phyloP scores from a whole-genome alignment of 805 yeast species.

The Zygosaccharomyces bailii region DNA sequence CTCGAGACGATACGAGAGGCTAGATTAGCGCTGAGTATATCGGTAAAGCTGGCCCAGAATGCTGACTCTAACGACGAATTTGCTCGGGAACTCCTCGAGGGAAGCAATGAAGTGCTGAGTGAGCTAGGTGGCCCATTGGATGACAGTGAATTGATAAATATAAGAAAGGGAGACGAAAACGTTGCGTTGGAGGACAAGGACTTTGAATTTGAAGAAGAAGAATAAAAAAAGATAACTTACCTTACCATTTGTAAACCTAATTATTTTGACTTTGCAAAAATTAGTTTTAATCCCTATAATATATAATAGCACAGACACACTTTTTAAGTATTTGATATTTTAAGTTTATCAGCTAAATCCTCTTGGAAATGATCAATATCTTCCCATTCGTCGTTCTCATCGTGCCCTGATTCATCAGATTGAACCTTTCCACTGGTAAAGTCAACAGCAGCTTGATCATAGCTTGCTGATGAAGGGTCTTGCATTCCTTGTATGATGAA shows the following conservation, averaged over 20 bases:
- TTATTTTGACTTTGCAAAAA: background rate
- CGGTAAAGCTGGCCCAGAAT: conserved; percentile 45
- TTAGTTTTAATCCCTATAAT: background rate
- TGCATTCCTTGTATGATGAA: conserved; percentile 31
- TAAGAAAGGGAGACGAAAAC: conserved; percentile 38
- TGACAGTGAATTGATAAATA: conserved; percentile 35
- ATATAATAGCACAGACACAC: conserved; percentile 5
- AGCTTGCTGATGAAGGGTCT: conserved; percentile 3
- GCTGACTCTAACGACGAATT: conserved; percentile 42
- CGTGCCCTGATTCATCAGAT: conserved; percentile 17
- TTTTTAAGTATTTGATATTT: conserved; percentile 8
- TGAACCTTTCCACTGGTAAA: conserved; percentile 16
- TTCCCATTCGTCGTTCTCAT: conserved; percentile 36
- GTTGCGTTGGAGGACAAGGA: conserved; percentile 33
- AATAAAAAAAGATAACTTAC: background rate
- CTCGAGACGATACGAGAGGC: conserved; percentile 34
- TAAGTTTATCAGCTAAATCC: conserved; percentile 13
- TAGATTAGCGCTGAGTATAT: conserved; percentile 38
- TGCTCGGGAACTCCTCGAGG: conserved; percentile 56
- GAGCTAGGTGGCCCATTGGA: conserved; percentile 62
- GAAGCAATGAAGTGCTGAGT: conserved; percentile 47
- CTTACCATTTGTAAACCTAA: background rate
- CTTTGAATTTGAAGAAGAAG: conserved; percentile 17
- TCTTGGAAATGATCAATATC: conserved; percentile 42
- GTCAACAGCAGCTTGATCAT: conserved; percentile 10